Percentiles rank a stretch among this genome's conserved stretches.
These are phyloP conservation scores for Globisporangium splendens DNA, from an alignment of 352 stramenopile species.

Conservation along the genomic window DNA sequence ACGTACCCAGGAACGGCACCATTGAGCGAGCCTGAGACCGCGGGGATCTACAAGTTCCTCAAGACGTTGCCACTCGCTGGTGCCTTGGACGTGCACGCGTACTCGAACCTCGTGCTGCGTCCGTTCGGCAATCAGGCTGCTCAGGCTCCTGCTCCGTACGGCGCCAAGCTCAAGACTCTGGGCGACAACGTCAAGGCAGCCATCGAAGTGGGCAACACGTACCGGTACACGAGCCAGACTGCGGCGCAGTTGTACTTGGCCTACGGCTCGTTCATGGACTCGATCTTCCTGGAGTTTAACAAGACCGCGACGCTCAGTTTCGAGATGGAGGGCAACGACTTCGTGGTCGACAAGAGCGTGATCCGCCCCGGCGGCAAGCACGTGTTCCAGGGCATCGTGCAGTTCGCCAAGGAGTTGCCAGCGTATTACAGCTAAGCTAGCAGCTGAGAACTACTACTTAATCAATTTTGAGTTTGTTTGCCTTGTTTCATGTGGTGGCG, in stretches of 20 bases:
- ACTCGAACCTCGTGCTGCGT: constrained; percentile 17
- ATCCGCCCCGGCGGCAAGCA: constrained; percentile 19
- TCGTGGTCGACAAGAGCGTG: constrained; percentile 17
- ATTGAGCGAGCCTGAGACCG: constrained; percentile 26
- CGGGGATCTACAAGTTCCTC: constrained; percentile 18
- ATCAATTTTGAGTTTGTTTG: neutral
- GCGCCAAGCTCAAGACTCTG: constrained; percentile 14
- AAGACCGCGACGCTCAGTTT: constrained; percentile 20
- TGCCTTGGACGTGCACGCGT: constrained; percentile 26
- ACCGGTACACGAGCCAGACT: constrained; percentile 19
- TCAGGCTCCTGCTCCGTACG: constrained; percentile 12
- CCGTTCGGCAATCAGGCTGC: constrained; percentile 18
- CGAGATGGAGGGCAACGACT: constrained; percentile 24
- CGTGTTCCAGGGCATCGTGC: constrained; percentile 18
- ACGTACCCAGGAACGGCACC: constrained; percentile 16
- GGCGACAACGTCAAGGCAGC: constrained; percentile 15
- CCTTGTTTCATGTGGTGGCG: constrained; percentile 5
- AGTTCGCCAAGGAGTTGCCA: constrained; percentile 20
- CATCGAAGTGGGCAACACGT: constrained; percentile 12
- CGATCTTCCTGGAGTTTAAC: constrained; percentile 18
- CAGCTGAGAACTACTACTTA: neutral
- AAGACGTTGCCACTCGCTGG: constrained; percentile 15
- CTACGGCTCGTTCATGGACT: constrained; percentile 24
- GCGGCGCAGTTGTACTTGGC: constrained; percentile 21
- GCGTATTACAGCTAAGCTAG: constrained; percentile 18